These are phyloP conservation scores for Solanum corneliomulleri DNA, from an alignment of 257 asterid species.

Conservation along the genomic window DNA sequence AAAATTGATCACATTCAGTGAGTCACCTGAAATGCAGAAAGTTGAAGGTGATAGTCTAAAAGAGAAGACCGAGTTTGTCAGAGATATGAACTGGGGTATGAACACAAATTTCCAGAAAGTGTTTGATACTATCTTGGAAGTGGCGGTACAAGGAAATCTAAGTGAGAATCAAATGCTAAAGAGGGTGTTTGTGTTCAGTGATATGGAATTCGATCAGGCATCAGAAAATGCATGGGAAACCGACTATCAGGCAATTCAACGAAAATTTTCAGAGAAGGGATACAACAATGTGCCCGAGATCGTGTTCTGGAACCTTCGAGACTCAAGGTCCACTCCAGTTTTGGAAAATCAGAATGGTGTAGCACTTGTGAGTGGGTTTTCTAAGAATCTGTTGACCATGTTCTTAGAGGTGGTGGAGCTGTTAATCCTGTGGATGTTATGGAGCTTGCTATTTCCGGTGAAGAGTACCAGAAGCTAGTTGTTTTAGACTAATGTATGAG, in stretches of 20 bases:
- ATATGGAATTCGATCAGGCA: slow-evolving; percentile 5
- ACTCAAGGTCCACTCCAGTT: slow-evolving; percentile 42
- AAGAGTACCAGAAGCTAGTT: slow-evolving; percentile 30
- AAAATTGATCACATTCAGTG: slow-evolving; percentile 38
- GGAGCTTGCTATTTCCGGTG: slow-evolving; percentile 43
- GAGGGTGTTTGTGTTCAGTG: slow-evolving; percentile 7
- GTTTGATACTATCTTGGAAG: slow-evolving; percentile 2
- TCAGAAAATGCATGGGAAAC: background rate
- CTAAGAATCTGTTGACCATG: slow-evolving; percentile 39
- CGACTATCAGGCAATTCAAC: slow-evolving; percentile 29
- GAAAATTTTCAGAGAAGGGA: slow-evolving; percentile 40
- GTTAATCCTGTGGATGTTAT: slow-evolving; percentile 20
- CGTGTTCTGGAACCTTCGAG: slow-evolving; percentile 57
- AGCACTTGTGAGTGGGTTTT: slow-evolving; percentile 48
- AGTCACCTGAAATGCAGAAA: slow-evolving; percentile 23
- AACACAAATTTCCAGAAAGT: slow-evolving; percentile 7
- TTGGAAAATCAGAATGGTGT: slow-evolving; percentile 36
- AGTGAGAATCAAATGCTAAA: background rate
- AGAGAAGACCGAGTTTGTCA: slow-evolving; percentile 22
- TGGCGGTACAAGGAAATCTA: background rate
- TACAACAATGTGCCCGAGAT: slow-evolving; percentile 37
- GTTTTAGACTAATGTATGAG: slow-evolving; percentile 21
- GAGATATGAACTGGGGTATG: slow-evolving; percentile 22
- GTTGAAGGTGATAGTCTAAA: slow-evolving; percentile 22
- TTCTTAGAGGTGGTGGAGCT: slow-evolving; percentile 39